Evolutionary conservation across 192 early-diverging fungal genomes (phyloP), one percentile per base, ranked within the genome.

Genomic region (Kappamyces sp.): DNA sequence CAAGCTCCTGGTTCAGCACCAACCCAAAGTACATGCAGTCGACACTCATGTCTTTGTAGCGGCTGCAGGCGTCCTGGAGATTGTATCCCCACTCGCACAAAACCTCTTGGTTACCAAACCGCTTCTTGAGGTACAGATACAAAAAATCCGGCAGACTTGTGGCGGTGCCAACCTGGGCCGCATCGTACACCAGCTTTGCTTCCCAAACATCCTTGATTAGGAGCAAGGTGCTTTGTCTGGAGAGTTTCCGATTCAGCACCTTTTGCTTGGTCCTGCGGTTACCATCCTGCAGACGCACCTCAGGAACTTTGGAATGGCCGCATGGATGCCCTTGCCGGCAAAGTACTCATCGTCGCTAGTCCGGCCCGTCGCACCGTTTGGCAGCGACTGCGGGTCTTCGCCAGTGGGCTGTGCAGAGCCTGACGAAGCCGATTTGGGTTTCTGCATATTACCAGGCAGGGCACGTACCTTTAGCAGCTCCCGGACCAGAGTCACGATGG

Each of bases 11-110:
- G 38, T 62, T 66, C 1, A 76, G 61, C 36, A 81, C 62, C 34
- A 76, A 47, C 38, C 44, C 55, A 42, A 81, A 79, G 9, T 75
- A 40, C 58, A 51, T 36, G 46, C 72, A 75, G 46, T 76, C 72
- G 31, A 67, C 58, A 59, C 55, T 70, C 33, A 64, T 52, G 39
- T 60, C 58, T 46, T 54, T 46, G 53, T 72, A 55, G 51, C 65
- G 67, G 47, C 63, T 67, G 10, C 52, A 60, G 4, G 73, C 72
- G 12, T 76, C 68, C 41, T 59, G 61, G 41, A 83, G 50, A 51
- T 83, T 83, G 54, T 77, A 80, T 8, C 76, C 79, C 83, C 83
- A 83, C 51, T 83, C 81, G n/a, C 72, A 73, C 7, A 83, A 61
- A 12, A 62, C 60, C 7, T 74, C 74, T 48, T 83, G 78, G 12